Evolutionary conservation across 169 alveolate genomes (phyloP).

Genomic region (Plasmodium gonderi): DNA sequence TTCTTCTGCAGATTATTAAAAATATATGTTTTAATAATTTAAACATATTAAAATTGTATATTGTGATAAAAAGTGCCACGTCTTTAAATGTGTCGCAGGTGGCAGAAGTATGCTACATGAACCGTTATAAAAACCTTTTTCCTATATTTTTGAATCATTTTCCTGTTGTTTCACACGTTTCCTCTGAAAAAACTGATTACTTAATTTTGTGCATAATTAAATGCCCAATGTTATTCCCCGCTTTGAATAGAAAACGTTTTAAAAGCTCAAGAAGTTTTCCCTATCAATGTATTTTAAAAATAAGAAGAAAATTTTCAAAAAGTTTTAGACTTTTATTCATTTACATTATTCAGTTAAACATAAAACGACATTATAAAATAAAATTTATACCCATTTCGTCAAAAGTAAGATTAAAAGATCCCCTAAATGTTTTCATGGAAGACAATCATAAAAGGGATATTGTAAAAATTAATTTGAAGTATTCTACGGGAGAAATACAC

Average conservation of each 20-base stretch:
- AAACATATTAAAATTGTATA: background rate
- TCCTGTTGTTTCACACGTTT: background rate
- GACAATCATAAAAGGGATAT: background rate
- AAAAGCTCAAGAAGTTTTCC: background rate
- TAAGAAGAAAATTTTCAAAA: background rate
- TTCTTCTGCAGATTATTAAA: background rate
- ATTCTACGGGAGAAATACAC: background rate
- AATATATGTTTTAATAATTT: background rate
- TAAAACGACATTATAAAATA: background rate
- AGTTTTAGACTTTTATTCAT: background rate
- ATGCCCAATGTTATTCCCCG: background rate
- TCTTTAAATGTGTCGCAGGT: background rate
- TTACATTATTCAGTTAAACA: background rate
- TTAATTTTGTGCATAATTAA: background rate
- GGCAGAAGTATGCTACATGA: background rate
- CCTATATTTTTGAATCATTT: background rate
- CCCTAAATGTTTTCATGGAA: background rate
- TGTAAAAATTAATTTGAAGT: background rate
- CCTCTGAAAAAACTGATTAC: background rate
- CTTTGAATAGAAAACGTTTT: slow-evolving; percentile 18
- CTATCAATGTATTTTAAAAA: slow-evolving; percentile 1
- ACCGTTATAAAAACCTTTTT: background rate
- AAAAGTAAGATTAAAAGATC: background rate
- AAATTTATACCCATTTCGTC: background rate
- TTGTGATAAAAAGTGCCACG: background rate